Percentiles rank a stretch among this genome's conserved stretches.
Evolutionary conservation across 139 green algal genomes (phyloP).

Genomic region (Chlamydomonas applanata): DNA sequence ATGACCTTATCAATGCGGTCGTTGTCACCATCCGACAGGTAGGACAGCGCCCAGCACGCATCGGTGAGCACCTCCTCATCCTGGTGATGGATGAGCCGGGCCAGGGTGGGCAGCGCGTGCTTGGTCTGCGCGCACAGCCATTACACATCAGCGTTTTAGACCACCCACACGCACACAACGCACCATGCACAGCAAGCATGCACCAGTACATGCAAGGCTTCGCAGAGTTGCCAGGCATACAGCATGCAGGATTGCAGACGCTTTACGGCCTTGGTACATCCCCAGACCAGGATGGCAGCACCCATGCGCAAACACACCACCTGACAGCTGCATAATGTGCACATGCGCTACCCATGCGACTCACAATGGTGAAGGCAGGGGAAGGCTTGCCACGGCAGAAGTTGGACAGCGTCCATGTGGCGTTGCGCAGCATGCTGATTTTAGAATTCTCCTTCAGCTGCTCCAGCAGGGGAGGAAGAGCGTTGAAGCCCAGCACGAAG

Average conservation of each 20-base stretch:
- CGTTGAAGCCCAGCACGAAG: constrained; percentile 82
- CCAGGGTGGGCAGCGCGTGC: constrained; percentile 86
- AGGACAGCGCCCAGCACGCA: constrained; percentile 98
- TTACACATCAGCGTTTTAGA: background rate
- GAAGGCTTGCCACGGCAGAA: constrained; percentile 98
- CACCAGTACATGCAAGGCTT: background rate
- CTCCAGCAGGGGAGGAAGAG: constrained; percentile 89
- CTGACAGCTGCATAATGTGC: background rate
- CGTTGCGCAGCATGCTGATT: constrained; percentile 97
- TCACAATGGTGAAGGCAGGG: constrained; percentile 76
- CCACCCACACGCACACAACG: background rate
- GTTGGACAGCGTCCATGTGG: constrained; percentile 99
- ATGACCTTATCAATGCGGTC: constrained; percentile 99
- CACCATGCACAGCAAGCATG: background rate
- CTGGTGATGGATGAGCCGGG: constrained; percentile 85
- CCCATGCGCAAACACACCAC: no score
- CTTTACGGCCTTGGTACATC: no score
- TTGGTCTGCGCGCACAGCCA: constrained; percentile 60
- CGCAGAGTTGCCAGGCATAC: background rate
- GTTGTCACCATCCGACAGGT: constrained; percentile 98
- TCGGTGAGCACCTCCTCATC: constrained; percentile 99
- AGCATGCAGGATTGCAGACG: no score
- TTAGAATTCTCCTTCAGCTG: constrained; percentile 91
- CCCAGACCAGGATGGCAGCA: no score
- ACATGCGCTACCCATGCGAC: constrained; percentile 6